A percentile compares a stretch with the other conserved stretches of the same genome.
Evolutionary conservation across 768 basidiomycete genomes (phyloP).

Genomic region (Butyriboletus loyo): DNA sequence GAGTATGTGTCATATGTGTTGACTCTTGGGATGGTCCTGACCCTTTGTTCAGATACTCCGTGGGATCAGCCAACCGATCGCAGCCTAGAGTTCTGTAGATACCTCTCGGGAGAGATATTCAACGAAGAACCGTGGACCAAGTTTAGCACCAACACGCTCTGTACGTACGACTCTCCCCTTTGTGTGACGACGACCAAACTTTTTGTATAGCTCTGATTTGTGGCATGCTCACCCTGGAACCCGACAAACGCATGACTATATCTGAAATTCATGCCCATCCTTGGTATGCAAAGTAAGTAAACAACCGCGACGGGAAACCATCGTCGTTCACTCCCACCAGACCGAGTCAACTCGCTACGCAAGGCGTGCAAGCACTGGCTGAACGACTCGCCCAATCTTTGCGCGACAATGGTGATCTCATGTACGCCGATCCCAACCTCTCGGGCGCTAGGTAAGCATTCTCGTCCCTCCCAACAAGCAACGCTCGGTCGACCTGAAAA

Average conservation of each 20-base stretch:
- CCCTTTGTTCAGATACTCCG: constrained; percentile 70
- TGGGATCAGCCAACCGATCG: constrained; percentile 89
- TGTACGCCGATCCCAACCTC: constrained; percentile 60
- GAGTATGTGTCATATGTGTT: constrained; percentile 50
- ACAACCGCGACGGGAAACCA: no score
- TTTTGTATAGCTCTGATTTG: constrained; percentile 62
- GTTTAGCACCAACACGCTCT: constrained; percentile 53
- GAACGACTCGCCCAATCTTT: constrained; percentile 68
- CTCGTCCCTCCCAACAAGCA: neutral
- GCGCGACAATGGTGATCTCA: constrained; percentile 69
- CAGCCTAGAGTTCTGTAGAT: constrained; percentile 81
- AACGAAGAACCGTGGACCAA: constrained; percentile 76
- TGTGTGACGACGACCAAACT: neutral
- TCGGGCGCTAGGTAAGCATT: constrained; percentile 31
- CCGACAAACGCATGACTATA: constrained; percentile 64
- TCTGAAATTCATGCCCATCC: constrained; percentile 54
- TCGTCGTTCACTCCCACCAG: constrained; percentile 32
- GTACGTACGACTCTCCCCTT: constrained; percentile 42
- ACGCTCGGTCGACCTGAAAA: neutral
- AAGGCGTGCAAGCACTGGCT: constrained; percentile 54
- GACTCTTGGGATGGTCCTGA: neutral
- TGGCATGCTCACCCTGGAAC: constrained; percentile 70
- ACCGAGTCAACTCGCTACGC: constrained; percentile 64
- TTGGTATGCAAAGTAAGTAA: constrained; percentile 68
- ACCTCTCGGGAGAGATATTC: constrained; percentile 70